phyloP scores from a whole-genome alignment of 2,329 filamentous ascomycete genomes.

The Chaetomium sp. region DNA sequence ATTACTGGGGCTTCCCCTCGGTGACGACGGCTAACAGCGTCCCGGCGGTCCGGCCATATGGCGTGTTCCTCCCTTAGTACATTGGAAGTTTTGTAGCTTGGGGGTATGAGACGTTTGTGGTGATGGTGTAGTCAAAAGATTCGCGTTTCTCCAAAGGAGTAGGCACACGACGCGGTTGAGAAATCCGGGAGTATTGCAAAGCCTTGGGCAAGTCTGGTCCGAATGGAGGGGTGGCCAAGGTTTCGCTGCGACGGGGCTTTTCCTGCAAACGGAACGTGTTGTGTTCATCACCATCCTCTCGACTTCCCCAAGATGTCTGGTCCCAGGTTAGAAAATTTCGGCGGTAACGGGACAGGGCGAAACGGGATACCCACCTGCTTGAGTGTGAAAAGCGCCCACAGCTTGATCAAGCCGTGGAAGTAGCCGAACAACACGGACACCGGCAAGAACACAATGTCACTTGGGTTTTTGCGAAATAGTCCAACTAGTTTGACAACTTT shows the following conservation, averaged over 20 bases:
- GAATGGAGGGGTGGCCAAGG: constrained; percentile 29
- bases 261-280: constrained; percentile 40
- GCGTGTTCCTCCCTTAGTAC: not conserved
- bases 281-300: constrained; percentile 82
- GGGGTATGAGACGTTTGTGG: constrained; percentile 2
- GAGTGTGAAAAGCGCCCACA: constrained; percentile 77
- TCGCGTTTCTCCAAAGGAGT: constrained; percentile 13
- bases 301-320: constrained; percentile 92
- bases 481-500: constrained; percentile 89
- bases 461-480: constrained; percentile 77
- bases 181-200: constrained; percentile 2
- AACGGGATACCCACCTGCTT: constrained; percentile 59
- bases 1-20: not conserved
- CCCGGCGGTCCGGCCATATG: not conserved
- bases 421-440: constrained; percentile 89
- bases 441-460: constrained; percentile 71
- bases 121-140: constrained; percentile 6
- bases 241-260: constrained; percentile 29
- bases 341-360: not conserved
- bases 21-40: not conserved
- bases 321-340: not conserved
- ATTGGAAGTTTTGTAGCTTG: not conserved
- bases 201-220: constrained; percentile 26
- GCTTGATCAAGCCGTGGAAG: constrained; percentile 86
- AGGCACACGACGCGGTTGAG: constrained; percentile 14